These are phyloP conservation scores for Pilatotrama ljubarskyi DNA, from an alignment of 768 basidiomycete species.

Conservation along the genomic window DNA sequence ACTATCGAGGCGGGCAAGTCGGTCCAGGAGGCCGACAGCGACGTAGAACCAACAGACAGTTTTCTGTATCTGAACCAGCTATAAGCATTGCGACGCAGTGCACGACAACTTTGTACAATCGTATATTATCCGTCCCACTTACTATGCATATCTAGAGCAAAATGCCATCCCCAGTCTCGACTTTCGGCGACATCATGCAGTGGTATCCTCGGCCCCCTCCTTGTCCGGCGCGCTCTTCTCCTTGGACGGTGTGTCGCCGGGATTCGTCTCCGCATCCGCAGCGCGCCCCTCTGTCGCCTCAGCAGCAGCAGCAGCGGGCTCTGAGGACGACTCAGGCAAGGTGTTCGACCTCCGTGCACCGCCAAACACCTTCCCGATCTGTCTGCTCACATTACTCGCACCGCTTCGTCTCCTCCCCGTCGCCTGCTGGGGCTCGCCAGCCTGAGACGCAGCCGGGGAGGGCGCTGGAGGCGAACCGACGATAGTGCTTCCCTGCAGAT, in stretches of 20 bases:
- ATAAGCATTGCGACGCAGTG: background rate
- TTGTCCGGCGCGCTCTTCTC: constrained; percentile 19
- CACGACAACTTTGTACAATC: background rate
- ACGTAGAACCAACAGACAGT: background rate
- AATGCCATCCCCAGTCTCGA: background rate
- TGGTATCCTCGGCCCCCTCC: background rate
- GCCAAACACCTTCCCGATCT: constrained; percentile 20
- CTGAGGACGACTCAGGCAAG: constrained; percentile 1
- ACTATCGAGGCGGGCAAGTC: too few relatives aligned
- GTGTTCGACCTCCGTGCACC: constrained; percentile 11
- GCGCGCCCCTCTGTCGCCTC: background rate
- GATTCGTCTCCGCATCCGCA: background rate
- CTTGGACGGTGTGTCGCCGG: constrained; percentile 6
- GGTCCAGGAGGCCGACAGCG: too few relatives aligned
- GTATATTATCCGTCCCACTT: background rate
- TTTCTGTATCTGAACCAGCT: background rate
- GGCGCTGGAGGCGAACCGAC: background rate
- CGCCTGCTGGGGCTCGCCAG: background rate
- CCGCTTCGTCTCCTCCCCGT: background rate
- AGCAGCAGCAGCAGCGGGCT: background rate
- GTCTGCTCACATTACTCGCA: constrained; percentile 4
- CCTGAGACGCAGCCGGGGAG: background rate
- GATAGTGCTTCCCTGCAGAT: background rate
- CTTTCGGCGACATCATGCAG: background rate
- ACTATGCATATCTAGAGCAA: background rate